Conservation (phyloP, 192 early-diverging fungal genomes). For the Coemansia sp. region DNA sequence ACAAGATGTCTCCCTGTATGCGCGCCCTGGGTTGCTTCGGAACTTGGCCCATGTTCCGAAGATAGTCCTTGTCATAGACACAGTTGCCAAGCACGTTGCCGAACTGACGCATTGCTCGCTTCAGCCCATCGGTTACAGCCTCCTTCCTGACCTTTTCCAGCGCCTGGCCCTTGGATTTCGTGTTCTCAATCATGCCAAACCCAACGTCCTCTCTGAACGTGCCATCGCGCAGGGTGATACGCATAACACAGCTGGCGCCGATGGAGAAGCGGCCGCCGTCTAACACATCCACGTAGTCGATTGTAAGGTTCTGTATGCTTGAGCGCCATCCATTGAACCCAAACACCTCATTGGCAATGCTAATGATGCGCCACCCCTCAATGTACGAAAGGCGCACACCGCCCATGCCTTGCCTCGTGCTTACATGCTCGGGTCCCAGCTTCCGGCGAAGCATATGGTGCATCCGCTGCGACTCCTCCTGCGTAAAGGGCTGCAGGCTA, state of each 20-base stretch:
- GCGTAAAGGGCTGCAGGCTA: slow-evolving; percentile 12
- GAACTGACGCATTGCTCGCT: slow-evolving; percentile 82
- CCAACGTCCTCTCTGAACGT: slow-evolving; percentile 89
- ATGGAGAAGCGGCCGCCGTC: slow-evolving; percentile 61
- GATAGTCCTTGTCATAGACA: slow-evolving; percentile 79
- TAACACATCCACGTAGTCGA: slow-evolving; percentile 69
- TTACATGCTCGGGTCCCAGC: slow-evolving; percentile 70
- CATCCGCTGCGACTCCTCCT: slow-evolving; percentile 18
- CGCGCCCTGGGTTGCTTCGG: slow-evolving; percentile 36
- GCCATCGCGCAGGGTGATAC: slow-evolving; percentile 86
- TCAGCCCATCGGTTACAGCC: slow-evolving; percentile 85
- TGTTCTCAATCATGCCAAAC: slow-evolving; percentile 78
- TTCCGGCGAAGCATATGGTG: slow-evolving; percentile 54
- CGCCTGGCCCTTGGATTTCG: slow-evolving; percentile 70
- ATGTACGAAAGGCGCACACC: slow-evolving; percentile 70
- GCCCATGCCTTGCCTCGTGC: slow-evolving; percentile 68
- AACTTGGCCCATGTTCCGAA: slow-evolving; percentile 38
- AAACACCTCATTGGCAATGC: slow-evolving; percentile 90
- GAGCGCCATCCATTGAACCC: slow-evolving; percentile 94
- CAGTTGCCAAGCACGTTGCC: slow-evolving; percentile 87
- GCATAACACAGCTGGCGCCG: slow-evolving; percentile 73
- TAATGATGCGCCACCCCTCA: slow-evolving; percentile 81
- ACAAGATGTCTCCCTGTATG: slow-evolving; percentile 31
- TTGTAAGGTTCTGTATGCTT: slow-evolving; percentile 64
- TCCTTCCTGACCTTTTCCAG: slow-evolving; percentile 94